Evolutionary conservation across 495 filamentous ascomycete genomes (phyloP), one percentile per base, ranked within the genome.

Genomic region (Acidiella bohemica): DNA sequence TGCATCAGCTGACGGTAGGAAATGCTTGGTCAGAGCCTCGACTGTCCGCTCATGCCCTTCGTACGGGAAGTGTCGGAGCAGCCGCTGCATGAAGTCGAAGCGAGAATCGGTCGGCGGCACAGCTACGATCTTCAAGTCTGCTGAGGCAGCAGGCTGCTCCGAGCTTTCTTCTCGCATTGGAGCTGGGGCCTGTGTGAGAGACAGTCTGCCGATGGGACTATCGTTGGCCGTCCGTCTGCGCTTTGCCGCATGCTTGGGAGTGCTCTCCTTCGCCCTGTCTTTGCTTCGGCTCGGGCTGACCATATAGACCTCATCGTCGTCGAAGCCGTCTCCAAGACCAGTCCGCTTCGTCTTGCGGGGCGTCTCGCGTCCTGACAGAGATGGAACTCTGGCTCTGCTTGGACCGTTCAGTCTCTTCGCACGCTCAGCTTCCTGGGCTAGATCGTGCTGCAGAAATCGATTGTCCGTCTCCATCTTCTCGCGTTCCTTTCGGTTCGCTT

Each of bases 1-100:
- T 17, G 61, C 40, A 6, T 67, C 62, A 12, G 68, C 60, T 0
- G 75, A 78, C 13, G 79, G 76, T 5, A 57, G 39, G 4, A 52
- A 66, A 22, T 66, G 82, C 75, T 93, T 93, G 29, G 85, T 84
- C 28, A 96, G 68, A 44, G 85, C 84, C 63, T 97, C 90, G 5
- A 84, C 57, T 28, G 71, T 71, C 23, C 71, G 66, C 23, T 72
- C 60, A 23, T 67, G 56, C 20, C 60, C 59, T 3, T 57, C 59
- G 17, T 50, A 49, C 32, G 62, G 59, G 20, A 67, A 67, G 51
- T 80, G 75, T 42, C 72, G 69, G 27, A 82, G 49, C 9, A 81
- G 55, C 10, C 59, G 63, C 53, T 78, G 76, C 36, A 78, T 62
- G 36, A 75, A 64, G 30, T 67, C 34, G 30, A 26, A 47, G 16